Base-by-base conservation (phyloP, 2,329 filamentous ascomycete species). In the Aspergillus floridensis region DNA sequence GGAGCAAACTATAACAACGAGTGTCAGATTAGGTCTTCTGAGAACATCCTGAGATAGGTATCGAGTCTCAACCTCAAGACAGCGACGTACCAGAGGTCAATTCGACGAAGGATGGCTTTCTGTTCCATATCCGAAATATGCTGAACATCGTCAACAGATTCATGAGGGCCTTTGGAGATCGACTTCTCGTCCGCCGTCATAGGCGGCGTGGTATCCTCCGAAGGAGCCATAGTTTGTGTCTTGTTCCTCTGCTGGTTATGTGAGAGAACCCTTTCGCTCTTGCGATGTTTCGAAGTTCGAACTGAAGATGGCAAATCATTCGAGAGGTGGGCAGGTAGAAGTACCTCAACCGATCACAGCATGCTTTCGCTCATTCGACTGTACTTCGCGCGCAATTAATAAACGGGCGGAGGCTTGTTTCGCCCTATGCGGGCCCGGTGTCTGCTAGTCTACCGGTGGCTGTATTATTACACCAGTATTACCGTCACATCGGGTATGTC, bases 31-130 rank as follows among this genome's bases (percentile, higher is more conserved):
- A 35, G 32, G 32, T 10, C 14, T 35, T 16, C 12, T 2, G 11
- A 35, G 3, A 7, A 24, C 4, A 22, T 44, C 10, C 22, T 4
- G 29, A 11, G 4, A 35, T 35, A 5, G 3, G 32, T 16, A 12
- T 35, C 32, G 32, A 35, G 32, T 35, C 32, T 35, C 32, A 5
- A 5, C 5, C 32, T 35, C 14, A 35, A 35, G 32, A 35, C 11
- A 16, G 5, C 32, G 14, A 48, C 41, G 31, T 48, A 55, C 52
- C 57, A 58, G 7, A 58, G 22, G 29, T 58, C 57, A n/a, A 58
- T 55, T 6, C 51, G 57, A 44, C 57, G 51, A 12, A 58, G 29
- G 10, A 58, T 50, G 21, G 50, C 44, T 19, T 58, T 58, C 29
- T 58, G 50, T 22, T 58, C 51, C 22, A 19, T 26, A 4, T 31